Evolutionary conservation across 148 eudicot genomes (phyloP).

Genomic region (Polygonum aviculare): DNA sequence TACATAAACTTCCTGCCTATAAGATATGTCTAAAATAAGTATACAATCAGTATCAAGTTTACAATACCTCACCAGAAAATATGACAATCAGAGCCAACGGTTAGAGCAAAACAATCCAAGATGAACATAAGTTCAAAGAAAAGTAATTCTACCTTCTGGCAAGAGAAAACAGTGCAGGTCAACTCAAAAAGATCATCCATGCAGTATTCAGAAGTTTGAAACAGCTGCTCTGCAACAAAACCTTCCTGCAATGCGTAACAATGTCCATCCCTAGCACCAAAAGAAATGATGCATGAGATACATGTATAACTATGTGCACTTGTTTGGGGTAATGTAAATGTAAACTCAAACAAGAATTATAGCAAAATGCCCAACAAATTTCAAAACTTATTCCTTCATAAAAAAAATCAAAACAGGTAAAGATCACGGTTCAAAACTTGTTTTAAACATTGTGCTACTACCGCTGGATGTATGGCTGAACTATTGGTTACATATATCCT

Average conservation of each 20-base stretch:
- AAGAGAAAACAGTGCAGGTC: constrained; percentile 54
- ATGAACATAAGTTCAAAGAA: background rate
- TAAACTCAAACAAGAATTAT: background rate
- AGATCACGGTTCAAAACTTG: background rate
- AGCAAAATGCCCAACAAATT: background rate
- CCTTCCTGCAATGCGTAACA: constrained; percentile 71
- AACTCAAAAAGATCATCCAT: constrained; percentile 73
- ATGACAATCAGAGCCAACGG: background rate
- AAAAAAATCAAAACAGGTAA: background rate
- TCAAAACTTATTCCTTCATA: background rate
- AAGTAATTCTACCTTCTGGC: constrained; percentile 53
- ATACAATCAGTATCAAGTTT: background rate
- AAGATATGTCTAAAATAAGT: background rate
- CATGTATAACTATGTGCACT: constrained; percentile 5
- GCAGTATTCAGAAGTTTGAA: constrained; percentile 70
- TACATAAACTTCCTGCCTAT: background rate
- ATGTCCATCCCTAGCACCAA: constrained; percentile 42
- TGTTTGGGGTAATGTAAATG: background rate
- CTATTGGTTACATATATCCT: background rate
- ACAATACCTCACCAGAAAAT: background rate
- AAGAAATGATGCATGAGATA: constrained; percentile 7
- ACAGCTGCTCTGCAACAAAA: constrained; percentile 70
- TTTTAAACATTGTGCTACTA: background rate
- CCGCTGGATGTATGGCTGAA: background rate
- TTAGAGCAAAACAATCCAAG: background rate